Percentiles rank a stretch among this genome's conserved stretches.
Conservation (phyloP, 2,329 filamentous ascomycete species). For the Seiridium unicorne region DNA sequence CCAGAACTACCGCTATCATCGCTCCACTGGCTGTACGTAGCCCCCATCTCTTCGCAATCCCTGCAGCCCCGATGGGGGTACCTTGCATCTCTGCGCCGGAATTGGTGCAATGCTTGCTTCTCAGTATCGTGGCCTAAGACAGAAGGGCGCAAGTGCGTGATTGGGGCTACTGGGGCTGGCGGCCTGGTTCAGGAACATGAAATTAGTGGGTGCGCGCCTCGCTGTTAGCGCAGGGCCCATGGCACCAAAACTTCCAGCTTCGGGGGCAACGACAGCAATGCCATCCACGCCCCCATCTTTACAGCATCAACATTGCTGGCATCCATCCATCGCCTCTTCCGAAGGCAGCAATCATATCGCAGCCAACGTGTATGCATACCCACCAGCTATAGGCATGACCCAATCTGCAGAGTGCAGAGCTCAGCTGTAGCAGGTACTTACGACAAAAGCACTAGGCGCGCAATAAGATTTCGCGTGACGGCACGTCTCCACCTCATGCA, state of each 20-base stretch:
- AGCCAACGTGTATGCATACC: no score
- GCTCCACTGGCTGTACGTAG: neutral
- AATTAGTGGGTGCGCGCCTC: neutral
- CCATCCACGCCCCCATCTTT: no score
- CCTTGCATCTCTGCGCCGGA: neutral
- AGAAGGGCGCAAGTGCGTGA: neutral
- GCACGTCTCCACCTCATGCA: neutral
- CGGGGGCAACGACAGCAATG: no score
- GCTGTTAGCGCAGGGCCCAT: neutral
- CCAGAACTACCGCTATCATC: neutral
- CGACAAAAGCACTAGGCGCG: neutral
- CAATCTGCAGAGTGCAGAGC: no score
- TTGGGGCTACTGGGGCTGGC: neutral
- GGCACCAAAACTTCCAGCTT: no score
- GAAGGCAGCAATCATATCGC: no score
- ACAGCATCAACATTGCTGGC: no score
- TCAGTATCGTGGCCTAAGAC: neutral
- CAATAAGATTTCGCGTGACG: neutral
- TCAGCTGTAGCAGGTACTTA: no score
- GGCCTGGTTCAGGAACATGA: conserved; percentile 4
- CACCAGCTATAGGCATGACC: no score
- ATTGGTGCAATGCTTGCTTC: neutral
- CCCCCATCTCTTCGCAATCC: neutral
- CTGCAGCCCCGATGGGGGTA: neutral
- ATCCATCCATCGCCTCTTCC: no score